These are phyloP conservation scores for Parmelia sp. DNA, from an alignment of 495 filamentous ascomycete genomes.

Conservation along the genomic window DNA sequence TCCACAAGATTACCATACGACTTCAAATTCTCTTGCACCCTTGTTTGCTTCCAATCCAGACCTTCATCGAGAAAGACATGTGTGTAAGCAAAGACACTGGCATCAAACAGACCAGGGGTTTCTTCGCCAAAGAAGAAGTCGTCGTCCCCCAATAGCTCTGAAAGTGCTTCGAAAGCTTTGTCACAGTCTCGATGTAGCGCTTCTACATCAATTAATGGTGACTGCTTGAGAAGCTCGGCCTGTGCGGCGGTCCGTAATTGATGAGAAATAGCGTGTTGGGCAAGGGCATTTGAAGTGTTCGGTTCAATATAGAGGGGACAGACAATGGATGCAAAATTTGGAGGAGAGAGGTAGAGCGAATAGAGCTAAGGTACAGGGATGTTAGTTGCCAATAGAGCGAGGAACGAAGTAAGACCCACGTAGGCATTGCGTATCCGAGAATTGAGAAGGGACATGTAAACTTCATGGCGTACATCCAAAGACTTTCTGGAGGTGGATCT, in stretches of 20 bases:
- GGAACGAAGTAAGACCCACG: slow-evolving; percentile 41
- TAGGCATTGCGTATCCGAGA: slow-evolving; percentile 77
- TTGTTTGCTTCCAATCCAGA: slow-evolving; percentile 52
- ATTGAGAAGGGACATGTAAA: slow-evolving; percentile 77
- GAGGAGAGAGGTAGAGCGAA: slow-evolving; percentile 64
- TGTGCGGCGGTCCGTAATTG: slow-evolving; percentile 66
- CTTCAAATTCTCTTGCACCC: slow-evolving; percentile 37
- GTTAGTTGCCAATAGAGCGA: not conserved
- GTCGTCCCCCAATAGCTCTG: slow-evolving; percentile 56
- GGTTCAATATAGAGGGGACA: slow-evolving; percentile 62
- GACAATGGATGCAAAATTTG: slow-evolving; percentile 59
- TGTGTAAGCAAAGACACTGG: slow-evolving; percentile 85
- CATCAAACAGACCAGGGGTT: slow-evolving; percentile 72
- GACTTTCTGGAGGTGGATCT: slow-evolving; percentile 44
- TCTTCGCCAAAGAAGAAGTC: slow-evolving; percentile 60
- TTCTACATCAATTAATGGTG: slow-evolving; percentile 52
- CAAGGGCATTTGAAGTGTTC: slow-evolving; percentile 52
- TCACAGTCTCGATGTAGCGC: slow-evolving; percentile 61
- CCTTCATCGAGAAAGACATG: slow-evolving; percentile 62
- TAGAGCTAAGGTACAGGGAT: slow-evolving; percentile 51
- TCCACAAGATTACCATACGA: slow-evolving; percentile 44
- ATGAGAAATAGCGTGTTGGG: slow-evolving; percentile 54
- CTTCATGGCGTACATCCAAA: slow-evolving; percentile 58
- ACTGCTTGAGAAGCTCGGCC: slow-evolving; percentile 61
- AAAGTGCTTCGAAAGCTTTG: slow-evolving; percentile 70